Conservation (phyloP, 805 yeast species). For the Kodamaea kaohsiungensis region DNA sequence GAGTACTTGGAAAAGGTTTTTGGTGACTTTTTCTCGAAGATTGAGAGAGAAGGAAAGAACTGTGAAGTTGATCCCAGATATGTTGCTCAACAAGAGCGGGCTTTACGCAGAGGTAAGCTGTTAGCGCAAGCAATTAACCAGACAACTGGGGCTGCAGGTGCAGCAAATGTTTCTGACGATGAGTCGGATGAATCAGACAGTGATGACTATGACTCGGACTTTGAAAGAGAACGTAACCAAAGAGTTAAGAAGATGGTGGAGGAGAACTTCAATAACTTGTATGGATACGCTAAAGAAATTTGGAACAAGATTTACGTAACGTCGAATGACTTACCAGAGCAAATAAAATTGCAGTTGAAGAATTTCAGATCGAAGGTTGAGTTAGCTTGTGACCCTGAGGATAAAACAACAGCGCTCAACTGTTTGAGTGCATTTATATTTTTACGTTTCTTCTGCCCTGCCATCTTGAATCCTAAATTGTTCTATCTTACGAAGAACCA, state of each 20-base stretch:
- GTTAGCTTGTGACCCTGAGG: slow-evolving; percentile 56
- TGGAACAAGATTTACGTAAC: slow-evolving; percentile 70
- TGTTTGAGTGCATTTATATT: slow-evolving; percentile 84
- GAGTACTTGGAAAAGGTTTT: slow-evolving; percentile 74
- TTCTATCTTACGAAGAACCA: slow-evolving; percentile 72
- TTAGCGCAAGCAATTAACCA: slow-evolving; percentile 5
- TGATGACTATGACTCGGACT: slow-evolving; percentile 18
- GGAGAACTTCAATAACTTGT: slow-evolving; percentile 50
- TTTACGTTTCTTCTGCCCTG: slow-evolving; percentile 77
- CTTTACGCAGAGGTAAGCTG: slow-evolving; percentile 24
- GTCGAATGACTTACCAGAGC: slow-evolving; percentile 71
- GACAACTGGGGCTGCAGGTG: neutral
- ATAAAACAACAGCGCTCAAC: slow-evolving; percentile 57
- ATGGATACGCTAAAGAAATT: slow-evolving; percentile 51
- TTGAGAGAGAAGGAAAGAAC: slow-evolving; percentile 50
- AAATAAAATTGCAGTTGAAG: slow-evolving; percentile 63
- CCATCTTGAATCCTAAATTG: slow-evolving; percentile 84
- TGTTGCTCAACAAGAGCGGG: slow-evolving; percentile 40
- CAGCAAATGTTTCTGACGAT: slow-evolving; percentile 12
- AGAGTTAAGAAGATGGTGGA: slow-evolving; percentile 37
- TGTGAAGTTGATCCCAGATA: slow-evolving; percentile 83
- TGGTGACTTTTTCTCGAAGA: slow-evolving; percentile 62
- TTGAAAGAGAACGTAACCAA: slow-evolving; percentile 27
- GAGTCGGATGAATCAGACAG: slow-evolving; percentile 20
- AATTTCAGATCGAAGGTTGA: slow-evolving; percentile 66